Conservation (phyloP, 2,329 filamentous ascomycete species). For the Arthroderma uncinatum region DNA sequence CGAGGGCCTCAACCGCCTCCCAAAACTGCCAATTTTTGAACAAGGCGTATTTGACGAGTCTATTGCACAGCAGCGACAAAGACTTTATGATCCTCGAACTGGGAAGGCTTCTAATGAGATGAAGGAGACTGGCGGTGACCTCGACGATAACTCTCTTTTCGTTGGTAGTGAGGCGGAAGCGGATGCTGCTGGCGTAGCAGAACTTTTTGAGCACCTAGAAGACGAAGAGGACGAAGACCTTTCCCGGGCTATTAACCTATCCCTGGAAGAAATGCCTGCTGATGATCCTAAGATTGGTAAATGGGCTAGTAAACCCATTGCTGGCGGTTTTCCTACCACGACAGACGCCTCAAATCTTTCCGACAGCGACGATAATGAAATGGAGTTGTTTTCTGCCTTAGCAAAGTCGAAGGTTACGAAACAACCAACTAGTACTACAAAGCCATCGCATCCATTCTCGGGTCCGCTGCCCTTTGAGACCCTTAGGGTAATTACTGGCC, state of each 20-base stretch:
- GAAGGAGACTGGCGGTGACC: conserved; percentile 9
- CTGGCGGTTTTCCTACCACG: conserved; percentile 15
- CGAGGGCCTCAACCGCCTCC: conserved; percentile 74
- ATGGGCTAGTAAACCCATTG: neutral
- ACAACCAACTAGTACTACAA: conserved; percentile 28
- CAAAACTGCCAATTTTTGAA: conserved; percentile 44
- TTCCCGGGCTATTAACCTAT: conserved; percentile 71
- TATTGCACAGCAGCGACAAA: conserved; percentile 33
- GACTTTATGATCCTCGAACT: conserved; percentile 36
- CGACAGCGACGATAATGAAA: conserved; percentile 52
- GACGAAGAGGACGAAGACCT: conserved; percentile 60
- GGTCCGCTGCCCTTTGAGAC: conserved; percentile 86
- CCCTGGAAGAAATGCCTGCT: conserved; percentile 46
- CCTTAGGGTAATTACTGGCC: conserved; percentile 40
- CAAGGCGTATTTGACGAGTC: conserved; percentile 29
- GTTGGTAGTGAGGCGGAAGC: conserved; percentile 39
- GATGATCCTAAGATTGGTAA: conserved; percentile 25
- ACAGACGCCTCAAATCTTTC: conserved; percentile 18
- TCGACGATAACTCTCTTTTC: conserved; percentile 46
- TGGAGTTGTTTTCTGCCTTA: conserved; percentile 67
- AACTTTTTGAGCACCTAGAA: conserved; percentile 42
- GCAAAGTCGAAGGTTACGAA: conserved; percentile 57
- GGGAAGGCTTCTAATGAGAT: conserved; percentile 9
- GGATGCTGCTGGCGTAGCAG: conserved; percentile 38
- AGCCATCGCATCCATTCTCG: conserved; percentile 49